phyloP scores from a whole-genome alignment of 2,329 filamentous ascomycete genomes.

The Claviceps purpurea region DNA sequence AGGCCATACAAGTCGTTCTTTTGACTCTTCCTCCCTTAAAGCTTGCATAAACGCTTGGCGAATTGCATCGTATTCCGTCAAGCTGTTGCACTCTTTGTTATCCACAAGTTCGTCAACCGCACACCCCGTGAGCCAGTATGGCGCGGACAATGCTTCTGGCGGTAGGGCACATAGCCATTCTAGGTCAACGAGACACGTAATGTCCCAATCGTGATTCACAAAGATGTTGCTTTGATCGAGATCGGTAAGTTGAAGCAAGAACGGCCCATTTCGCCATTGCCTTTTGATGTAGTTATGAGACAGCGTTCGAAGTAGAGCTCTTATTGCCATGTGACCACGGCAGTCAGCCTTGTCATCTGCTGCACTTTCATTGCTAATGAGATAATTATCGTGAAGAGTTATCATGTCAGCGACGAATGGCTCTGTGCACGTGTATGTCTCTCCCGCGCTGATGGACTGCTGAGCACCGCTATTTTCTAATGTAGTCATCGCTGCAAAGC shows the following conservation, averaged over 20 bases:
- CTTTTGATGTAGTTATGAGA: constrained; percentile 13
- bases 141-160: constrained; percentile 8
- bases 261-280: constrained; percentile 15
- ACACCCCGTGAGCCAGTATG: constrained; percentile 13
- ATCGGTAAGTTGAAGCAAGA: constrained; percentile 17
- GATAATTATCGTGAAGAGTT: constrained; percentile 12
- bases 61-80: constrained; percentile 6
- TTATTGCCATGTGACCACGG: constrained; percentile 15
- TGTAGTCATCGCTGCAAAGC: constrained; percentile 11
- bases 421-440: constrained; percentile 19
- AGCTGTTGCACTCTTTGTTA: not conserved
- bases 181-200: constrained; percentile 20
- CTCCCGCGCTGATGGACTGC: constrained; percentile 15
- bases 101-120: constrained; percentile 9
- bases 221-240: constrained; percentile 22
- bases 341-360: constrained; percentile 13
- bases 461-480: constrained; percentile 21
- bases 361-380: constrained; percentile 14
- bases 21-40: constrained; percentile 8
- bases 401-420: constrained; percentile 14
- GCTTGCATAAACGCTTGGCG: constrained; percentile 10
- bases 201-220: constrained; percentile 22
- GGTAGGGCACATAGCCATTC: constrained; percentile 21
- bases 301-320: constrained; percentile 11
- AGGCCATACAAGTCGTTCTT: not conserved